Evolutionary conservation across 495 filamentous ascomycete species (phyloP).

Genomic region (Ascobolus immersus): DNA sequence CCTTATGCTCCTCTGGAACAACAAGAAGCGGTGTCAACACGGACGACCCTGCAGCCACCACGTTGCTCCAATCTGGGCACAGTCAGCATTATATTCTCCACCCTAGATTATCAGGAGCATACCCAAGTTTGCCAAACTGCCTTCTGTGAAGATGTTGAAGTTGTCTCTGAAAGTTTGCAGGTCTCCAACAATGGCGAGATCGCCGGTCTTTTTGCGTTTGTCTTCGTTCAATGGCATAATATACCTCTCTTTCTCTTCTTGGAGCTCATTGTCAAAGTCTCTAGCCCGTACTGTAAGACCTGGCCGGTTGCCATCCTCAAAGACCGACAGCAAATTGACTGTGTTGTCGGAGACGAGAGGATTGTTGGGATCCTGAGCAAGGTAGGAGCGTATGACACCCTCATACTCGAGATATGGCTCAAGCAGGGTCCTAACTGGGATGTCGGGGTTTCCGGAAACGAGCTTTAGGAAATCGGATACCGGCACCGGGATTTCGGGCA

Average conservation of each 20-base stretch:
- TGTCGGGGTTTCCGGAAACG: constrained; percentile 25
- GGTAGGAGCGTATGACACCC: constrained; percentile 37
- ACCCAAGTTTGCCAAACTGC: constrained; percentile 19
- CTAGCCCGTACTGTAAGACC: constrained; percentile 37
- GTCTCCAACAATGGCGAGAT: constrained; percentile 35
- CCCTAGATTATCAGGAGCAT: no score
- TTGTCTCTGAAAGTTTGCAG: constrained; percentile 48
- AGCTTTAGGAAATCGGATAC: constrained; percentile 22
- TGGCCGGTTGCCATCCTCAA: constrained; percentile 27
- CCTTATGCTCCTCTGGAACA: constrained; percentile 35
- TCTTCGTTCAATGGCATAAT: constrained; percentile 38
- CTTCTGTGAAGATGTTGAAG: constrained; percentile 56
- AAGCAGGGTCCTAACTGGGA: constrained; percentile 30
- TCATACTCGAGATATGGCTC: constrained; percentile 47
- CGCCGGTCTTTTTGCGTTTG: constrained; percentile 30
- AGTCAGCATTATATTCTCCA: constrained; percentile 36
- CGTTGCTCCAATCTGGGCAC: constrained; percentile 32
- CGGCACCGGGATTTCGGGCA: constrained; percentile 23
- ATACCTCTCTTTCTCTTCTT: constrained; percentile 36
- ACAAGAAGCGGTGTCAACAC: constrained; percentile 50
- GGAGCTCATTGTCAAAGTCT: constrained; percentile 30
- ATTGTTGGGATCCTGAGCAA: constrained; percentile 41
- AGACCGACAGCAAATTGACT: constrained; percentile 47
- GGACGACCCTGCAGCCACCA: constrained; percentile 50
- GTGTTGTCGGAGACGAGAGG: constrained; percentile 29